A percentile compares a stretch with the other conserved stretches of the same genome.
phyloP scores from a whole-genome alignment of 2,329 filamentous ascomycete genomes.

The Achaetomium macrosporum region DNA sequence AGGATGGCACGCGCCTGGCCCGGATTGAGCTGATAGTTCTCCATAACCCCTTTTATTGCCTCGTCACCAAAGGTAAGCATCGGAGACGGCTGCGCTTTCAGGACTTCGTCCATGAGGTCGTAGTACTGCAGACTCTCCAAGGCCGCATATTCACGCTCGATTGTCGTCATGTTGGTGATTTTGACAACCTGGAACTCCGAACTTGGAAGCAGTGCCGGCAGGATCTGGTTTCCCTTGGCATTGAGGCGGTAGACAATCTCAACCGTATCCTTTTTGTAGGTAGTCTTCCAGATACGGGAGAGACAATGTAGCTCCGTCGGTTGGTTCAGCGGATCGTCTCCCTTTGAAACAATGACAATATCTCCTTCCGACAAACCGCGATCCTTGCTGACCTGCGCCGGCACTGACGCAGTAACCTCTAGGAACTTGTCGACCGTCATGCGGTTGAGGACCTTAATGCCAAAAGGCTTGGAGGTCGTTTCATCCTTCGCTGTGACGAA shows the following conservation, averaged over 20 bases:
- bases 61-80: constrained; percentile 75
- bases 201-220: constrained; percentile 61
- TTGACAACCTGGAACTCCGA: constrained; percentile 68
- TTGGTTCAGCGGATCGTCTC: constrained; percentile 61
- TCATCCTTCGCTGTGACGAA: constrained; percentile 90
- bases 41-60: constrained; percentile 61
- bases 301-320: constrained; percentile 70
- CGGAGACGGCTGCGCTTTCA: constrained; percentile 78
- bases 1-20: constrained; percentile 90
- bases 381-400: constrained; percentile 63
- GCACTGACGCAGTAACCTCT: constrained; percentile 82
- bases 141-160: constrained; percentile 92
- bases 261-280: constrained; percentile 70
- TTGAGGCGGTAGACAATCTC: constrained; percentile 85
- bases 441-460: constrained; percentile 80
- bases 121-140: constrained; percentile 90
- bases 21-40: constrained; percentile 76
- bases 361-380: constrained; percentile 75
- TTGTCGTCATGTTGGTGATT: constrained; percentile 86
- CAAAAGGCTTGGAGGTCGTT: constrained; percentile 70
- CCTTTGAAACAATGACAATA: constrained; percentile 77
- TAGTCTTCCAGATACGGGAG: constrained; percentile 73
- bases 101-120: constrained; percentile 87
- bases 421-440: constrained; percentile 89
- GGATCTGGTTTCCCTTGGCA: constrained; percentile 56